Evolutionary conservation across 495 filamentous ascomycete species (phyloP).

Genomic region (Evansstolkia leycettana): DNA sequence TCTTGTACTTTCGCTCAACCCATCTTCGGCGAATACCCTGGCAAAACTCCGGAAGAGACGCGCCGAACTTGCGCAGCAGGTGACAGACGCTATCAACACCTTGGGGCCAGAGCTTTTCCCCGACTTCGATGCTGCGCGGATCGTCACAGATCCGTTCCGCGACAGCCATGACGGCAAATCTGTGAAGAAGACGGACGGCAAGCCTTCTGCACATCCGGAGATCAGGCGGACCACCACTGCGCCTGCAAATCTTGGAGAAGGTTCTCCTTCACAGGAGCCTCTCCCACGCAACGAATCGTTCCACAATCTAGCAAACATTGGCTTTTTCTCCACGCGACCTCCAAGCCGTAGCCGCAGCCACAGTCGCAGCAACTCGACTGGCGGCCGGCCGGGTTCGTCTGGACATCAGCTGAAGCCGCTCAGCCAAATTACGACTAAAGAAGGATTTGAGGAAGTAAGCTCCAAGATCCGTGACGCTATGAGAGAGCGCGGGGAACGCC

Average conservation of each 20-base stretch:
- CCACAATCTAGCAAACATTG: conserved; percentile 71
- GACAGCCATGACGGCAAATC: conserved; percentile 11
- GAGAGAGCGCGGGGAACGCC: conserved; percentile 66
- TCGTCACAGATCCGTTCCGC: conserved; percentile 54
- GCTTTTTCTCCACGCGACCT: conserved; percentile 80
- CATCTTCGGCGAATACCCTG: conserved; percentile 71
- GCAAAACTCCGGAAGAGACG: conserved; percentile 65
- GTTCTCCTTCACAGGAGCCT: conserved; percentile 26
- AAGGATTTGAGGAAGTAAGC: conserved; percentile 69
- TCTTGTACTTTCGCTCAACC: conserved; percentile 77
- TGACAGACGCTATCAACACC: conserved; percentile 86
- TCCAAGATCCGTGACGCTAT: conserved; percentile 79
- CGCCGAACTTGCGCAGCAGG: conserved; percentile 61
- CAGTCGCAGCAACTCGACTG: conserved; percentile 54
- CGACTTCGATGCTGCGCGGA: conserved; percentile 78
- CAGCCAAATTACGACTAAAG: conserved; percentile 58
- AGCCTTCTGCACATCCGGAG: conserved; percentile 11
- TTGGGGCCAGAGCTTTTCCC: conserved; percentile 94
- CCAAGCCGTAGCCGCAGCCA: conserved; percentile 56
- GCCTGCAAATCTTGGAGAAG: conserved; percentile 12
- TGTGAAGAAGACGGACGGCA: conserved; percentile 8
- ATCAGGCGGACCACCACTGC: conserved; percentile 11
- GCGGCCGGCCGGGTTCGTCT: conserved; percentile 42
- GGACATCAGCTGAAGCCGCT: conserved; percentile 60
- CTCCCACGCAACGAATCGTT: conserved; percentile 89